phyloP scores from a whole-genome alignment of 257 asterid genomes.

The Nicotiana noctiflora region DNA sequence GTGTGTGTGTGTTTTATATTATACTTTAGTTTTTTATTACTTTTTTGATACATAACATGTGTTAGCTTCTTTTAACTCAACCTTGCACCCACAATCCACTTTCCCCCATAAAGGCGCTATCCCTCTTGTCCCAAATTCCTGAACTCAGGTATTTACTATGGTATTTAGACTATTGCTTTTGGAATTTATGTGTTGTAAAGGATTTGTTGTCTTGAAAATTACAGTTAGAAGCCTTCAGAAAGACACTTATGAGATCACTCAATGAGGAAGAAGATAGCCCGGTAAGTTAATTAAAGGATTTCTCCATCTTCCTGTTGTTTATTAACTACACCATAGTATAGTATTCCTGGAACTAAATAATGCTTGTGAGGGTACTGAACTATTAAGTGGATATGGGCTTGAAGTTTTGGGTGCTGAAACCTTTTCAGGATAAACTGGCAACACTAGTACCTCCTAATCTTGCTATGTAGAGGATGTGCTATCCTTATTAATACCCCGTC shows the following conservation, averaged over 20 bases:
- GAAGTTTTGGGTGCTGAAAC: not conserved
- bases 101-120: not conserved
- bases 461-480: not conserved
- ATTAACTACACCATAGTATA: not conserved
- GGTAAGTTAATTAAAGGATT: conserved; percentile 34
- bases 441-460: not conserved
- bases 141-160: not conserved
- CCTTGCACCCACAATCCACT: not conserved
- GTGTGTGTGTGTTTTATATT: not conserved
- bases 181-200: not conserved
- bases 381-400: not conserved
- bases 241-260: conserved; percentile 83
- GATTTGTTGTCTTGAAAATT: conserved; percentile 20
- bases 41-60: not conserved
- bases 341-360: not conserved
- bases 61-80: not conserved
- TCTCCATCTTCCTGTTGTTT: not conserved
- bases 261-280: conserved; percentile 71
- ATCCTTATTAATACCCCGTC: not conserved
- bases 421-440: not conserved
- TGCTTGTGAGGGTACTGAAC: not conserved
- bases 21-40: too few species aligned
- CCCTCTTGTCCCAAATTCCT: not conserved
- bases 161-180: not conserved
- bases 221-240: conserved; percentile 83